Conservation (phyloP, 2,329 filamentous ascomycete genomes). For the Alternaria dauci region DNA sequence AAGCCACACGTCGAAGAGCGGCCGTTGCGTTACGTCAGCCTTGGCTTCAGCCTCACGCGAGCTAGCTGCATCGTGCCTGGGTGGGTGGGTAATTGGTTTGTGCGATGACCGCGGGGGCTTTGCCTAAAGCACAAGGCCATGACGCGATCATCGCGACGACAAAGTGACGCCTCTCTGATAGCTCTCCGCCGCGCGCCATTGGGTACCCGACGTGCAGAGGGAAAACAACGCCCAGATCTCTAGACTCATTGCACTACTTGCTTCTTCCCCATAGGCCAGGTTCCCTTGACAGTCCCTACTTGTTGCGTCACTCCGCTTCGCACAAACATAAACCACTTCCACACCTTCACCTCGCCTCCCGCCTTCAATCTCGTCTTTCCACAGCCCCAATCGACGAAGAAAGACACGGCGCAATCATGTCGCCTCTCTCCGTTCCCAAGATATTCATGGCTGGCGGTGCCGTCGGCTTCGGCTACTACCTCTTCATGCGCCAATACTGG, state of each 20-base stretch:
- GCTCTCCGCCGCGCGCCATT: slow-evolving; percentile 14
- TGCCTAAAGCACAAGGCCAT: slow-evolving; percentile 35
- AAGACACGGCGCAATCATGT: slow-evolving; percentile 28
- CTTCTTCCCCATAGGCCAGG: slow-evolving; percentile 13
- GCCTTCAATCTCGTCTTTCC: neutral
- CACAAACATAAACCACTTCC: slow-evolving; percentile 1
- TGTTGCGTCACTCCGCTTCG: slow-evolving; percentile 3
- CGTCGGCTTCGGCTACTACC: slow-evolving; percentile 48
- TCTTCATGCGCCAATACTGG: slow-evolving; percentile 50
- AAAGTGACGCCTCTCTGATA: slow-evolving; percentile 19
- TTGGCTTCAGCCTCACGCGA: slow-evolving; percentile 30
- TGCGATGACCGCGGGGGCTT: slow-evolving; percentile 23
- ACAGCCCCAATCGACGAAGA: neutral
- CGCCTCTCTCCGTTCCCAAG: slow-evolving; percentile 46
- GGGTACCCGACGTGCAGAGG: slow-evolving; percentile 2
- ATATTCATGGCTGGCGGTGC: slow-evolving; percentile 49
- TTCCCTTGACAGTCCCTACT: neutral
- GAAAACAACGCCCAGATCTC: slow-evolving; percentile 9
- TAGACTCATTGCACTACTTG: slow-evolving; percentile 5
- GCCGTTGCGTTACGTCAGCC: slow-evolving; percentile 26
- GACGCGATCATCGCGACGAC: slow-evolving; percentile 40
- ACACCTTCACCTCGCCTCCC: neutral
- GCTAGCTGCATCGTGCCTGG: slow-evolving; percentile 6
- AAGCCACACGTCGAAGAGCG: neutral
- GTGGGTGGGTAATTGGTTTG: slow-evolving; percentile 4